A percentile compares a stretch with the other conserved stretches of the same genome.
Evolutionary conservation across 1,284 basidiomycete species (phyloP).

Genomic region (Heterobasidion parviporum): DNA sequence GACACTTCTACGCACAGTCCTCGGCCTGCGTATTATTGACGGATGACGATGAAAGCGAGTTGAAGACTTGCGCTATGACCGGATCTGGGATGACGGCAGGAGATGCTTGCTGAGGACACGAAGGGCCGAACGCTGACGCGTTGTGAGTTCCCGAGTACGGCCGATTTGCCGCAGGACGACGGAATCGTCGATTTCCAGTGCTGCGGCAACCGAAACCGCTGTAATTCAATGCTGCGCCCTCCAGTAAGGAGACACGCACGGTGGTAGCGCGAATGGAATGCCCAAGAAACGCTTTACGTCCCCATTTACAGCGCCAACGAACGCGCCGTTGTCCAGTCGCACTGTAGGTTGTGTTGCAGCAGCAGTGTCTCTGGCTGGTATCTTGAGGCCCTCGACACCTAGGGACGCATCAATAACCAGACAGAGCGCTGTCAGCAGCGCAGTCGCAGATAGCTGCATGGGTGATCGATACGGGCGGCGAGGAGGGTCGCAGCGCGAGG

Average conservation of each 20-base stretch:
- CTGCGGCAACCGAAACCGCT: not conserved
- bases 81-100: slow-evolving; percentile 4
- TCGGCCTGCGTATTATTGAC: slow-evolving; percentile 6
- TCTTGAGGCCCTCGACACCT: not conserved
- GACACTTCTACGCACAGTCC: slow-evolving; percentile 10
- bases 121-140: slow-evolving; percentile 33
- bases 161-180: slow-evolving; percentile 31
- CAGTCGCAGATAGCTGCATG: too few relatives aligned
- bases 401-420: not conserved
- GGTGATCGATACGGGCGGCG: too few relatives aligned
- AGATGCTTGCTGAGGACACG: slow-evolving; percentile 39
- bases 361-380: not conserved
- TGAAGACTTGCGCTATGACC: not conserved
- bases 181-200: slow-evolving; percentile 25
- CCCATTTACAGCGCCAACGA: slow-evolving; percentile 15
- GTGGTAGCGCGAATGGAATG: slow-evolving; percentile 30
- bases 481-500: too few relatives aligned
- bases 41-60: not conserved
- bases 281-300: slow-evolving; percentile 21
- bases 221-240: not conserved
- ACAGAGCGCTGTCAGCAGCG: not conserved
- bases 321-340: slow-evolving; percentile 18
- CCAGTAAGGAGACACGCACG: slow-evolving; percentile 16
- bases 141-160: slow-evolving; percentile 31
- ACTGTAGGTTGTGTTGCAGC: slow-evolving; percentile 12